These are phyloP conservation scores for Capsicum rhomboideum DNA, from an alignment of 257 asterid genomes.

Conservation along the genomic window DNA sequence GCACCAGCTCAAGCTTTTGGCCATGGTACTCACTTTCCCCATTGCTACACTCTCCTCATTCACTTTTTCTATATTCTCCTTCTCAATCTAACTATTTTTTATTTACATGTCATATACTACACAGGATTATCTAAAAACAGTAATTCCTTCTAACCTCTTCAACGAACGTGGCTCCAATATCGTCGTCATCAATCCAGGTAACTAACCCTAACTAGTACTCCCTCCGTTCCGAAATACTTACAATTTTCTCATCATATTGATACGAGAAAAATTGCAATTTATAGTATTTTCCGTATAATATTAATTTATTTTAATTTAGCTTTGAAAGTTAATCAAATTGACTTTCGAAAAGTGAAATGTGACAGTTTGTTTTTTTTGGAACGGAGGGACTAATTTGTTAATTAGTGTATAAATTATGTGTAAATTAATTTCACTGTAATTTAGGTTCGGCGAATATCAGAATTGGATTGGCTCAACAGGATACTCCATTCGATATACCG, in stretches of 20 bases:
- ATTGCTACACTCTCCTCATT: neutral
- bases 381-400: no score
- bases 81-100: neutral
- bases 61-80: neutral
- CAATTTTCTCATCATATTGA: no score
- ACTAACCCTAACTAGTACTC: neutral
- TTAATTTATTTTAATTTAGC: no score
- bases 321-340: no score
- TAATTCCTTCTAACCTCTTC: slow-evolving; percentile 75
- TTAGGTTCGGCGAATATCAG: slow-evolving; percentile 69
- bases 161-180: slow-evolving; percentile 94
- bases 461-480: slow-evolving; percentile 86
- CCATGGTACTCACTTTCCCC: neutral
- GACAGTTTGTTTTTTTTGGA: no score
- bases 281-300: no score
- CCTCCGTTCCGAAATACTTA: neutral
- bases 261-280: no score
- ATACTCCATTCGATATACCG: slow-evolving; percentile 57
- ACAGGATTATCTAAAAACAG: slow-evolving; percentile 81
- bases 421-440: neutral
- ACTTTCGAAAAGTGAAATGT: no score
- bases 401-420: neutral
- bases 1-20: neutral
- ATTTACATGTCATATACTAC: slow-evolving; percentile 1
- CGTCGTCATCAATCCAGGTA: slow-evolving; percentile 95